phyloP scores from a whole-genome alignment of 2,329 filamentous ascomycete genomes.

The Hypoxylon sp. region DNA sequence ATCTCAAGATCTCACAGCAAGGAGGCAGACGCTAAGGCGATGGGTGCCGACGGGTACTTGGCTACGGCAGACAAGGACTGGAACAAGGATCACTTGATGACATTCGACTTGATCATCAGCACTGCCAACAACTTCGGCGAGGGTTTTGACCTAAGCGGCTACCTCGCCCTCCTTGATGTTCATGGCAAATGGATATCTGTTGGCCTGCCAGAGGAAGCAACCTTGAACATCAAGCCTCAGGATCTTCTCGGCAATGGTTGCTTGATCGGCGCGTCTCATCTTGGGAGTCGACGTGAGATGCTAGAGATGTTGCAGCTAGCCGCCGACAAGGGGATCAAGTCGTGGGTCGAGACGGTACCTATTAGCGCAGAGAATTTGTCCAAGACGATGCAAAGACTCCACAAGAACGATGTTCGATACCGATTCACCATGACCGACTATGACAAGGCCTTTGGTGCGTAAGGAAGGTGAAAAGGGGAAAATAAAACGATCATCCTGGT shows the following conservation, averaged over 20 bases:
- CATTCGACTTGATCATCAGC: constrained; percentile 84
- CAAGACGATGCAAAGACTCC: constrained; percentile 77
- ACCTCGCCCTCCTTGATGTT: constrained; percentile 84
- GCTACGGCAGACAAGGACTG: constrained; percentile 71
- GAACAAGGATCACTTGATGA: constrained; percentile 70
- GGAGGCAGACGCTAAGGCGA: constrained; percentile 70
- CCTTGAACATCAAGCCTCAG: constrained; percentile 79
- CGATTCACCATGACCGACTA: constrained; percentile 81
- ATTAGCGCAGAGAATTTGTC: constrained; percentile 80
- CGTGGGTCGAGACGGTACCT: constrained; percentile 80
- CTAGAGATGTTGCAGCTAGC: constrained; percentile 80
- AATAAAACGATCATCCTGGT: background rate
- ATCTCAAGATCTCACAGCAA: constrained; percentile 73
- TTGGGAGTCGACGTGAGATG: constrained; percentile 79
- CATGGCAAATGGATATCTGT: constrained; percentile 86
- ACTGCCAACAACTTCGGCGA: constrained; percentile 78
- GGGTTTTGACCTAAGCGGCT: constrained; percentile 77
- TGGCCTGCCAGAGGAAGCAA: constrained; percentile 82
- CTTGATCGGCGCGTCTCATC: constrained; percentile 78
- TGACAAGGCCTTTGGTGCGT: constrained; percentile 76
- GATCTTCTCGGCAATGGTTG: constrained; percentile 82
- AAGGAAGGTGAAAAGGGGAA: constrained; percentile 5
- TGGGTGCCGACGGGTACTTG: constrained; percentile 74
- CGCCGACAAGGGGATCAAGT: constrained; percentile 77
- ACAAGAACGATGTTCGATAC: constrained; percentile 80